These are phyloP conservation scores for Helicocarpus griseus DNA, from an alignment of 2,329 filamentous ascomycete species.

Conservation along the genomic window DNA sequence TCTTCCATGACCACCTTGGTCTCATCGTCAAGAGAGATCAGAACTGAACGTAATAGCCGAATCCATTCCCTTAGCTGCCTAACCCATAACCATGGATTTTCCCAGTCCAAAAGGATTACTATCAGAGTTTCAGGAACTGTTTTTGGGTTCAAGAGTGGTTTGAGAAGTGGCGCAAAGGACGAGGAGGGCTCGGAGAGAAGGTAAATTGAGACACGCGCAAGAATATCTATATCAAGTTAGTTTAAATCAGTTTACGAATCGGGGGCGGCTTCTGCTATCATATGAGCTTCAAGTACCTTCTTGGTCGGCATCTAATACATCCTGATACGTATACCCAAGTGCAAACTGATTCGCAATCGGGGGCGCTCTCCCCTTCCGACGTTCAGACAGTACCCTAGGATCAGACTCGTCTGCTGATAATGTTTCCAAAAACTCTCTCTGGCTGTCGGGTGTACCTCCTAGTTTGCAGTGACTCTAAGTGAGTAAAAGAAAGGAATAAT, in stretches of 20 bases:
- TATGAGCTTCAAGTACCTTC: constrained; percentile 51
- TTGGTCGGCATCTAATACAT: constrained; percentile 86
- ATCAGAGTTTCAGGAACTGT: constrained; percentile 79
- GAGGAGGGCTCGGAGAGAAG: constrained; percentile 76
- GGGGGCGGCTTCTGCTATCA: not conserved
- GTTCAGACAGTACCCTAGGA: constrained; percentile 36
- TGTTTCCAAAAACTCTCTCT: constrained; percentile 70
- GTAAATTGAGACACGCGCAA: constrained; percentile 82
- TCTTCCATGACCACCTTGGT: constrained; percentile 80
- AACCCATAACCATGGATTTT: constrained; percentile 86
- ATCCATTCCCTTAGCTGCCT: constrained; percentile 85
- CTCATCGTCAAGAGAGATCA: constrained; percentile 62
- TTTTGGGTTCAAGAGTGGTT: constrained; percentile 72
- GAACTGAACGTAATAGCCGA: constrained; percentile 66
- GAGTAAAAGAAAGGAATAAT: not conserved
- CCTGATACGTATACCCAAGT: constrained; percentile 88
- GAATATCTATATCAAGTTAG: constrained; percentile 53
- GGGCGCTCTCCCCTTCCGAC: constrained; percentile 47
- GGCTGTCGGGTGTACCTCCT: constrained; percentile 71
- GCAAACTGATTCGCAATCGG: constrained; percentile 88
- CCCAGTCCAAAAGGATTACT: constrained; percentile 91
- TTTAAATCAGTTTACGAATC: constrained; percentile 2
- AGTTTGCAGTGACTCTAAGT: not conserved
- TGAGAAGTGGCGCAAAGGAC: constrained; percentile 71
- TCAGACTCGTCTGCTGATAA: constrained; percentile 36